These are phyloP conservation scores for Xylaria sp. DNA, from an alignment of 2,329 filamentous ascomycete genomes.

Conservation along the genomic window DNA sequence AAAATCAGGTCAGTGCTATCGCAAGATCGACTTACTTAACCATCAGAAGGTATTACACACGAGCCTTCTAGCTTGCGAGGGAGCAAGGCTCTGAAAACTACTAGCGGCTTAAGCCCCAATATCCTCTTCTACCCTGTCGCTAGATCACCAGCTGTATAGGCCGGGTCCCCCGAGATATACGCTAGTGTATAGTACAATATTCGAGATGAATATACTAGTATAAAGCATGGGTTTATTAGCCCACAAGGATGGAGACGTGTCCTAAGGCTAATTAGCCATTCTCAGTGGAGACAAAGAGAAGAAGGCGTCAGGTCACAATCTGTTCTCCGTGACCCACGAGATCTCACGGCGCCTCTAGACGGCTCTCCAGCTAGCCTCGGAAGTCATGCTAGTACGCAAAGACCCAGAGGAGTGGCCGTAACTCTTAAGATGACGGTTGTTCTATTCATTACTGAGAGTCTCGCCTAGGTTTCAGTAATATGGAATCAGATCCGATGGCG, in stretches of 20 bases:
- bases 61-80: slow-evolving; percentile 2
- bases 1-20: neutral
- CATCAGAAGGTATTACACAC: neutral
- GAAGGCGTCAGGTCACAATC: neutral
- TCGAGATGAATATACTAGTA: neutral
- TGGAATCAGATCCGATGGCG: slow-evolving; percentile 9
- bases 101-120: neutral
- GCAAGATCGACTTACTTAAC: neutral
- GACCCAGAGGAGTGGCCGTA: neutral
- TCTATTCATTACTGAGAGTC: neutral
- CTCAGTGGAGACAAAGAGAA: slow-evolving; percentile 13
- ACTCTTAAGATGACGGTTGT: neutral
- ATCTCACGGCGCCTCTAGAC: slow-evolving; percentile 8
- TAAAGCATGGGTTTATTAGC: slow-evolving; percentile 22
- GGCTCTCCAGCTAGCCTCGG: neutral
- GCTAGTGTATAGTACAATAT: neutral
- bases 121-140: slow-evolving; percentile 10
- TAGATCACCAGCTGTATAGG: slow-evolving; percentile 4
- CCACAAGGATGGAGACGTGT: slow-evolving; percentile 2
- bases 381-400: neutral
- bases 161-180: neutral
- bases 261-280: slow-evolving; percentile 25
- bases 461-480: slow-evolving; percentile 22
- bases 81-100: neutral
- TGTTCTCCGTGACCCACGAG: neutral